phyloP scores from a whole-genome alignment of 2,329 filamentous ascomycete genomes.

The Lecanicillium sp. region DNA sequence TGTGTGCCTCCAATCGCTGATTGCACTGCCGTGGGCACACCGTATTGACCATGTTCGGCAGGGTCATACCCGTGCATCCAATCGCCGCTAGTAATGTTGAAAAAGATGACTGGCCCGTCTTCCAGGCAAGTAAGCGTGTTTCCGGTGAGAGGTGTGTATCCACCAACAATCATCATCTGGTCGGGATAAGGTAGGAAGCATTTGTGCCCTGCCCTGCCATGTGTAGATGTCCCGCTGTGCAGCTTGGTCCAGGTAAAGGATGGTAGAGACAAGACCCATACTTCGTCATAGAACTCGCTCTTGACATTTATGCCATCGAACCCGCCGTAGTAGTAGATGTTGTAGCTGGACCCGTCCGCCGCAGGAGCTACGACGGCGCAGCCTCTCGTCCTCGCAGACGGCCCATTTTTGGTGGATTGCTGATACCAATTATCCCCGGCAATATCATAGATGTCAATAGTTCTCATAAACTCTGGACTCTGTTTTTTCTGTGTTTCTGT shows the following conservation, averaged over 20 bases:
- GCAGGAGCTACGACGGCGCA: slow-evolving; percentile 70
- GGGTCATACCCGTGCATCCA: slow-evolving; percentile 70
- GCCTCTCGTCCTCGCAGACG: slow-evolving; percentile 53
- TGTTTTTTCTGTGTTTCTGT: slow-evolving; percentile 39
- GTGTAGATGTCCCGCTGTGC: slow-evolving; percentile 36
- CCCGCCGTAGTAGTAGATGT: slow-evolving; percentile 80
- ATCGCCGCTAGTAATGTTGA: slow-evolving; percentile 60
- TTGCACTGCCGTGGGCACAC: slow-evolving; percentile 57
- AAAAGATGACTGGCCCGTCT: slow-evolving; percentile 52
- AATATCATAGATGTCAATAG: slow-evolving; percentile 73
- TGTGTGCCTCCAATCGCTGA: slow-evolving; percentile 59
- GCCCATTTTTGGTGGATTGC: slow-evolving; percentile 56
- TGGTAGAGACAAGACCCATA: slow-evolving; percentile 75
- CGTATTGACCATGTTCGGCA: slow-evolving; percentile 54
- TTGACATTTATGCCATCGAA: slow-evolving; percentile 46
- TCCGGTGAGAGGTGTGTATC: slow-evolving; percentile 38
- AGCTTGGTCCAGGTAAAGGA: slow-evolving; percentile 70
- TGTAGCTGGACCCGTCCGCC: slow-evolving; percentile 64
- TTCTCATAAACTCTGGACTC: slow-evolving; percentile 63
- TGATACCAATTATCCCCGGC: slow-evolving; percentile 58
- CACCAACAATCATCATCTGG: slow-evolving; percentile 74
- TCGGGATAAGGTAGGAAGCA: slow-evolving; percentile 71
- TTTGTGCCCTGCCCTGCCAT: slow-evolving; percentile 62
- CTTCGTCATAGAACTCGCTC: slow-evolving; percentile 49
- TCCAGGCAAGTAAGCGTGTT: slow-evolving; percentile 35